Percentiles rank a stretch among this genome's conserved stretches.
Evolutionary conservation across 768 basidiomycete genomes (phyloP).

Genomic region (Pholiota conissans): DNA sequence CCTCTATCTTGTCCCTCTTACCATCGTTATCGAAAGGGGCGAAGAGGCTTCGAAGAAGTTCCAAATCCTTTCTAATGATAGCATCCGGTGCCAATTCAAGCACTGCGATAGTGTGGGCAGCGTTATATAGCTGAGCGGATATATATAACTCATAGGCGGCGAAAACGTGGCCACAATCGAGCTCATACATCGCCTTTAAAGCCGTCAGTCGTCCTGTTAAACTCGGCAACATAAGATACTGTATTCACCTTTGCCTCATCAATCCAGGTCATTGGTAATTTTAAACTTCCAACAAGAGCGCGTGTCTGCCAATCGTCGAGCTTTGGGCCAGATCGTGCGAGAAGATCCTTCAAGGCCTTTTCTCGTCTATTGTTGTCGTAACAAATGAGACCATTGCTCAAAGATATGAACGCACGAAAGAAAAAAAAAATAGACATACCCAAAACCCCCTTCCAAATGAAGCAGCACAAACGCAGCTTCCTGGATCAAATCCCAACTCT

Average conservation of each 20-base stretch:
- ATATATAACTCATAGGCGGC: constrained; percentile 79
- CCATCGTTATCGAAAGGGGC: constrained; percentile 51
- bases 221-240: neutral
- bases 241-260: constrained; percentile 76
- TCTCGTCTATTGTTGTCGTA: constrained; percentile 63
- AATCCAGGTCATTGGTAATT: constrained; percentile 86
- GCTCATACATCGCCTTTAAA: constrained; percentile 63
- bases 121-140: constrained; percentile 63
- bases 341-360: constrained; percentile 78
- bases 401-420: constrained; percentile 6
- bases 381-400: constrained; percentile 2
- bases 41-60: constrained; percentile 71
- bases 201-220: constrained; percentile 1
- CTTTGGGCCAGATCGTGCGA: constrained; percentile 64
- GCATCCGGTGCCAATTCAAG: constrained; percentile 88
- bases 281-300: constrained; percentile 72
- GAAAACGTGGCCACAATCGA: constrained; percentile 60
- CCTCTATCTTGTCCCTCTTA: constrained; percentile 49
- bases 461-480: constrained; percentile 88
- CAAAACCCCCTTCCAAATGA: constrained; percentile 78
- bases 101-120: constrained; percentile 85
- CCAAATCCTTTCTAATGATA: constrained; percentile 64
- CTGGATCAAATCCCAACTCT: constrained; percentile 76
- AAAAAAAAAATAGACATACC: constrained; percentile 59
- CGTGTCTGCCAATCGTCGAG: constrained; percentile 74